A percentile compares a stretch with the other conserved stretches of the same genome.
These are phyloP conservation scores for Asterophora lycoperdoides DNA, from an alignment of 768 basidiomycete species.

Conservation along the genomic window DNA sequence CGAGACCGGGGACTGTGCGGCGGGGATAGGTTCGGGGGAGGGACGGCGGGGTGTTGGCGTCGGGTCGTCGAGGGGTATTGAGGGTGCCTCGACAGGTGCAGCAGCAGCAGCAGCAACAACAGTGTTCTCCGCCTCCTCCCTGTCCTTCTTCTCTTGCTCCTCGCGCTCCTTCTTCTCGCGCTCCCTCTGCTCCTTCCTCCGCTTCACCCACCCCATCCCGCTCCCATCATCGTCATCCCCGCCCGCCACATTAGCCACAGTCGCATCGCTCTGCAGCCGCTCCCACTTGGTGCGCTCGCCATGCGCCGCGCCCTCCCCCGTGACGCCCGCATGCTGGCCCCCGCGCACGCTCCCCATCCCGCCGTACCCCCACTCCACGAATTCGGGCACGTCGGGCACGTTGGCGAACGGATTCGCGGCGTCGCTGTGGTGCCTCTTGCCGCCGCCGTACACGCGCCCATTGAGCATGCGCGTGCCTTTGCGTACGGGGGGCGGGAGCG, in stretches of 20 bases:
- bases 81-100: neutral
- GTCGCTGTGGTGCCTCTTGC: constrained; percentile 18
- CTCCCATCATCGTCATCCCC: constrained; percentile 74
- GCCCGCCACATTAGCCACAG: constrained; percentile 18
- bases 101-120: constrained; percentile 1
- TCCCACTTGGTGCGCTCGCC: constrained; percentile 31
- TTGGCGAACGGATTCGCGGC: constrained; percentile 58
- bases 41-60: neutral
- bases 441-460: constrained; percentile 73
- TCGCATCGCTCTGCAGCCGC: constrained; percentile 28
- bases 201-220: constrained; percentile 82
- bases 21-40: neutral
- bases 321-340: constrained; percentile 20
- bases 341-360: constrained; percentile 69
- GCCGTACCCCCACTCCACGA: constrained; percentile 91
- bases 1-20: neutral
- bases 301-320: constrained; percentile 22
- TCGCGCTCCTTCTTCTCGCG: constrained; percentile 41
- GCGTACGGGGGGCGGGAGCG: constrained; percentile 12
- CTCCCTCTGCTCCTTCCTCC: constrained; percentile 50
- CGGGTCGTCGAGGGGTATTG: neutral
- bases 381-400: constrained; percentile 65
- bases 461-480: constrained; percentile 72
- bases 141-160: constrained; percentile 24
- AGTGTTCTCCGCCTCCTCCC: constrained; percentile 13